These are phyloP conservation scores for Chalciporus chontae DNA, from an alignment of 768 basidiomycete genomes.

Conservation along the genomic window DNA sequence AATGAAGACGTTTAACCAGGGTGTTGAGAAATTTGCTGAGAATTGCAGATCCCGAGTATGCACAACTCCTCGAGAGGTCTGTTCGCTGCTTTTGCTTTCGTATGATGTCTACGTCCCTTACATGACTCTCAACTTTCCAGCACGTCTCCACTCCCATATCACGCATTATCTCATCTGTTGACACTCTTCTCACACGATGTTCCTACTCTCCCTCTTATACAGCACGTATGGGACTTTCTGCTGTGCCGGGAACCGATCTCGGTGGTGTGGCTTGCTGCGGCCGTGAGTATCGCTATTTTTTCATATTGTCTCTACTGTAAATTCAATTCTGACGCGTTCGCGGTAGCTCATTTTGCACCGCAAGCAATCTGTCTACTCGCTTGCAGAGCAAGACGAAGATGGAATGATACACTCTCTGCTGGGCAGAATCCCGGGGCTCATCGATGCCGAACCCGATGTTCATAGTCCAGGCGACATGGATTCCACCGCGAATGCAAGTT, in stretches of 20 bases:
- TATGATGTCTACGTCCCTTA: conserved; percentile 1
- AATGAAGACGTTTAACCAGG: conserved; percentile 33
- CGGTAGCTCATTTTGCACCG: conserved; percentile 68
- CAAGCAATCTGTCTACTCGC: conserved; percentile 57
- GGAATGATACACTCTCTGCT: conserved; percentile 80
- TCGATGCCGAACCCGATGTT: conserved; percentile 14
- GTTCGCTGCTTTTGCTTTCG: conserved; percentile 16
- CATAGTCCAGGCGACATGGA: not conserved
- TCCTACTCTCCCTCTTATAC: conserved; percentile 83
- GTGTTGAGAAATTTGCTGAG: conserved; percentile 71
- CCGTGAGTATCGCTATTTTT: conserved; percentile 48
- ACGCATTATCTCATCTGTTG: conserved; percentile 84
- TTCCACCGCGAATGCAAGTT: not conserved
- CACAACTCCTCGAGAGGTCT: conserved; percentile 65
- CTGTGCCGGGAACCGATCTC: conserved; percentile 78
- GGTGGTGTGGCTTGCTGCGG: conserved; percentile 78
- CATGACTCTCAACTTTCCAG: conserved; percentile 32
- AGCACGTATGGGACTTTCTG: conserved; percentile 89
- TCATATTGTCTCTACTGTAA: not conserved
- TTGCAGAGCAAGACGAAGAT: conserved; percentile 71
- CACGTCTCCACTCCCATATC: conserved; percentile 79
- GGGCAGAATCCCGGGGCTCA: conserved; percentile 57
- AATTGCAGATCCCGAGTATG: conserved; percentile 66
- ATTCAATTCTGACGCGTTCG: not conserved
- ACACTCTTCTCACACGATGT: conserved; percentile 93